These are phyloP conservation scores for Glutinoglossum americanum DNA, from an alignment of 495 filamentous ascomycete genomes.

Conservation along the genomic window DNA sequence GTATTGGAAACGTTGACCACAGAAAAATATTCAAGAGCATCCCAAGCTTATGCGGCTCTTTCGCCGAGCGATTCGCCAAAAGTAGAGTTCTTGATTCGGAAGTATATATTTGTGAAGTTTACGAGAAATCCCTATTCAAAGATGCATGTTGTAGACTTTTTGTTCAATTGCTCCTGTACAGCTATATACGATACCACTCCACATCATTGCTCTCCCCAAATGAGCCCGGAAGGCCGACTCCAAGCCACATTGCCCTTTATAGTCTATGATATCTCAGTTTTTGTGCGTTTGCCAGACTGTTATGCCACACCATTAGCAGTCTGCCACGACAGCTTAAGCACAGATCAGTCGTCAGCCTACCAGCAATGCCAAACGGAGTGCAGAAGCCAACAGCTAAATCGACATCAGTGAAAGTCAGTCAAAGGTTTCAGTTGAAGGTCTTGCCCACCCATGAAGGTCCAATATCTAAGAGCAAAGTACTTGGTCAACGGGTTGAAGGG, in stretches of 20 bases:
- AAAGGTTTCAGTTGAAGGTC: constrained; percentile 5
- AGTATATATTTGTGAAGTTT: background rate
- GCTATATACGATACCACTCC: background rate
- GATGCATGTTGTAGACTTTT: background rate
- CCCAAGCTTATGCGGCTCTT: background rate
- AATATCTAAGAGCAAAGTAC: constrained; percentile 66
- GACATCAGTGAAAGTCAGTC: constrained; percentile 14
- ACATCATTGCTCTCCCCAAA: background rate
- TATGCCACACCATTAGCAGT: constrained; percentile 11
- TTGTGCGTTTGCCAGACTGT: constrained; percentile 79
- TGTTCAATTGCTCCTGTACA: background rate
- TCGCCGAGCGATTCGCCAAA: too few relatives aligned
- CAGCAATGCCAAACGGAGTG: constrained; percentile 58
- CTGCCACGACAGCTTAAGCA: constrained; percentile 3
- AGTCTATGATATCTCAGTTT: constrained; percentile 10
- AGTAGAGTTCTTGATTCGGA: background rate
- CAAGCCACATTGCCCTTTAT: background rate
- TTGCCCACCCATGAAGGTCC: constrained; percentile 49
- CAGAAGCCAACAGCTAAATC: constrained; percentile 47
- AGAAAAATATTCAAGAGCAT: background rate
- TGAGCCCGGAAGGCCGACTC: background rate
- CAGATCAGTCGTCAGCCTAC: constrained; percentile 29
- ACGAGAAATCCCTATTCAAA: background rate
- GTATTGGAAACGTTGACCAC: background rate
- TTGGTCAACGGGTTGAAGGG: constrained; percentile 89